Percentiles rank a stretch among this genome's conserved stretches.
Evolutionary conservation across 805 yeast species (phyloP).

Genomic region (Cyberlindnera japonica): DNA sequence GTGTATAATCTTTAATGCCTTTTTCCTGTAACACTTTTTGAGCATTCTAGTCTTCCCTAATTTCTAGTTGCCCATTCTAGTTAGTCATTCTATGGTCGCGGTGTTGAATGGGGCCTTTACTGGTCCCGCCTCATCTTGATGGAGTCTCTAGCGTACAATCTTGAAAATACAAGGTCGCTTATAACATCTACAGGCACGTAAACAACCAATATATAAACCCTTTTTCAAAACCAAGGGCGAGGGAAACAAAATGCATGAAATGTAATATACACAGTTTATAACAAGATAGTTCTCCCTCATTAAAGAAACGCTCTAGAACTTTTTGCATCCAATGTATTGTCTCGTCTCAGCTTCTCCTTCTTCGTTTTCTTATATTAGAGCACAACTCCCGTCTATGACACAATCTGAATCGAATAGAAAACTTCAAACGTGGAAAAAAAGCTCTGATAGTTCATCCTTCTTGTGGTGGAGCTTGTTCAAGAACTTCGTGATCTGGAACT

Average conservation of each 20-base stretch:
- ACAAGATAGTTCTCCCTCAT: not conserved
- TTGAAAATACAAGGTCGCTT: no score
- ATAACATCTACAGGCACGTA: not conserved
- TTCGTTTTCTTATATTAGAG: no score
- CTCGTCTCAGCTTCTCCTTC: no score
- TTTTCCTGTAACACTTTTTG: no score
- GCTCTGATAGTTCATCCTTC: slow-evolving; percentile 25
- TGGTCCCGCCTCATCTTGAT: no score
- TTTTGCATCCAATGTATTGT: no score
- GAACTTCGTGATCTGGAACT: slow-evolving; percentile 66
- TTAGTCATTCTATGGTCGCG: not conserved
- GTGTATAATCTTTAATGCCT: slow-evolving; percentile 8
- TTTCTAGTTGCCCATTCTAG: not conserved
- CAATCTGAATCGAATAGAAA: not conserved
- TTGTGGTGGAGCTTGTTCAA: slow-evolving; percentile 62
- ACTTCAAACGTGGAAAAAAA: no score
- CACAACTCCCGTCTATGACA: not conserved
- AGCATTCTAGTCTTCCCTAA: no score
- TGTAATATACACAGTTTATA: slow-evolving; percentile 2
- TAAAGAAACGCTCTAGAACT: not conserved
- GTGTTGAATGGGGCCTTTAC: not conserved
- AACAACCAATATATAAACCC: slow-evolving; percentile 7
- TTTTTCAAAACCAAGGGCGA: slow-evolving; percentile 1
- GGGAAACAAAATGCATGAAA: slow-evolving; percentile 3
- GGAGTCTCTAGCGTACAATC: no score